phyloP scores from a whole-genome alignment of 1,284 basidiomycete genomes.

The Trichosporon coremiiforme region DNA sequence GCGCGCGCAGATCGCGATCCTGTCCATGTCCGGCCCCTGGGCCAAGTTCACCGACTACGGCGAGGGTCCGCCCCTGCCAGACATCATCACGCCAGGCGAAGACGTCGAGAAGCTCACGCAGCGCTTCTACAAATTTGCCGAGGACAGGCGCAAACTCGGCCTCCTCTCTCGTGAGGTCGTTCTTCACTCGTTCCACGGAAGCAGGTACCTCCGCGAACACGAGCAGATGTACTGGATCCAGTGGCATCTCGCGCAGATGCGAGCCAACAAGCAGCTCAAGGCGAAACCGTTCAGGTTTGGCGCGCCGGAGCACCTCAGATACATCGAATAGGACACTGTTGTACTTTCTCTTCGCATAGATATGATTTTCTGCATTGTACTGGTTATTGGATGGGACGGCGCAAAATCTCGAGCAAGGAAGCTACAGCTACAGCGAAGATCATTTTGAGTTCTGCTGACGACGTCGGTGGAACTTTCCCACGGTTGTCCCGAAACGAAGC shows the following conservation, averaged over 20 bases:
- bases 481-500: too few relatives aligned
- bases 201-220: conserved; percentile 28
- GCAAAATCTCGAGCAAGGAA: too few relatives aligned
- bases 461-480: too few relatives aligned
- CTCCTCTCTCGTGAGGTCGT: conserved; percentile 26
- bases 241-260: conserved; percentile 26
- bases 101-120: conserved; percentile 26
- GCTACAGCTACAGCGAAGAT: too few relatives aligned
- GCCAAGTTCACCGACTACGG: conserved; percentile 24
- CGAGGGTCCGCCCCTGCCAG: conserved; percentile 15
- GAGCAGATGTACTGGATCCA: conserved; percentile 32
- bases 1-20: conserved; percentile 27
- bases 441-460: too few relatives aligned
- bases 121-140: conserved; percentile 25
- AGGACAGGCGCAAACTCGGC: conserved; percentile 28
- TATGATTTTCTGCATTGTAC: conserved; percentile 1
- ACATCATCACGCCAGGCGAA: conserved; percentile 21
- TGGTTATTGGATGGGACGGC: too few relatives aligned
- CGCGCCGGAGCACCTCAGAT: conserved; percentile 11
- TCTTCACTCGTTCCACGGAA: conserved; percentile 25
- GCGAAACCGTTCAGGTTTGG: conserved; percentile 23
- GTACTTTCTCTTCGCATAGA: conserved; percentile 1
- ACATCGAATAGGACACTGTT: conserved; percentile 17
- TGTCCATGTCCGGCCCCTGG: conserved; percentile 25
- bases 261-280: conserved; percentile 20